Conservation (phyloP, 257 asterid genomes). For the Handroanthus guayacan region DNA sequence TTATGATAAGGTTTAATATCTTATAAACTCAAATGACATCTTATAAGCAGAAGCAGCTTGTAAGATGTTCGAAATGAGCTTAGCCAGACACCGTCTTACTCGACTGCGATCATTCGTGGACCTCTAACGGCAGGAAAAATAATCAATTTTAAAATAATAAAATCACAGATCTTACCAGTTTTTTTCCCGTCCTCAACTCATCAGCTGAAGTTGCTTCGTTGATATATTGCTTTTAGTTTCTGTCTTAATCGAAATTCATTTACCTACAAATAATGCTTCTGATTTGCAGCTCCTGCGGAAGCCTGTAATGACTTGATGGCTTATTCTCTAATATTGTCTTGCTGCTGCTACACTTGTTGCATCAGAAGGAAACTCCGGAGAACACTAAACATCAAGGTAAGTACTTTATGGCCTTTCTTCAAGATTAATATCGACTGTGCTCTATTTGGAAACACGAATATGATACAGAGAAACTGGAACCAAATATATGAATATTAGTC, state of each 20-base stretch:
- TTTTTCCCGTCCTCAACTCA: not conserved
- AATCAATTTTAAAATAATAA: not conserved
- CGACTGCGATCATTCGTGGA: too few species aligned
- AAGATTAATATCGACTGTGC: not conserved
- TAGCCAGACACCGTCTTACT: too few species aligned
- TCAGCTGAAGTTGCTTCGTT: conserved; percentile 1
- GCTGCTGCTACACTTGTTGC: conserved; percentile 97
- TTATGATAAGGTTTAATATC: too few species aligned
- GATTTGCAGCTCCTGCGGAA: conserved; percentile 76
- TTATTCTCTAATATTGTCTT: conserved; percentile 79
- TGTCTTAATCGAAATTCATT: not conserved
- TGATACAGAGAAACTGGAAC: not conserved
- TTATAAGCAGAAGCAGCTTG: too few species aligned
- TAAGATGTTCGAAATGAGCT: too few species aligned
- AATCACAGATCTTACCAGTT: not conserved
- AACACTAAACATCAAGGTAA: conserved; percentile 70
- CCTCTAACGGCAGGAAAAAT: too few species aligned
- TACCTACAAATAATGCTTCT: conserved; percentile 35
- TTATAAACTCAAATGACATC: too few species aligned
- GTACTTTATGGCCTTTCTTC: not conserved
- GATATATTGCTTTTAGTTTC: not conserved
- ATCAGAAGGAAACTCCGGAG: conserved; percentile 79
- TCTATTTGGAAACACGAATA: too few species aligned
- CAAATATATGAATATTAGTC: not conserved
- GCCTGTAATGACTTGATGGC: conserved; percentile 91